Evolutionary conservation across 208 protist species (phyloP).

Genomic region (Angomonas ambiguus): DNA sequence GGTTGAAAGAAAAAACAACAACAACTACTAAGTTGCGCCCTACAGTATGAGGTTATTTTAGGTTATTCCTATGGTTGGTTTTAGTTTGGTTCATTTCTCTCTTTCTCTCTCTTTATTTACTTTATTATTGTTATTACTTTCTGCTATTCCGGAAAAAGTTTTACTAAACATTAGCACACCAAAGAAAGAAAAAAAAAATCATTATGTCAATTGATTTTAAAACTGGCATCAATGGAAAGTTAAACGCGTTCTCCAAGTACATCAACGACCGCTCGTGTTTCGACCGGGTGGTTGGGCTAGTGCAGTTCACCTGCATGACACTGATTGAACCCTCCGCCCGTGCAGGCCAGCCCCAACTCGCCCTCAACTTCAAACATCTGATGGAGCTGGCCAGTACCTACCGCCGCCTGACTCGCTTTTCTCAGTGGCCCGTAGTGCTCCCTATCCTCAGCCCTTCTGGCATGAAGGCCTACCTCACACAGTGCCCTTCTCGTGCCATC

Average conservation of each 20-base stretch:
- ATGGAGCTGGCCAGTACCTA: conserved; percentile 61
- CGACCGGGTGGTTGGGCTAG: conserved; percentile 65
- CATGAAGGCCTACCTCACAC: conserved; percentile 31
- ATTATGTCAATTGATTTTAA: conserved; percentile 1
- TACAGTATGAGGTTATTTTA: neutral
- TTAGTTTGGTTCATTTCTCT: conserved; percentile 5
- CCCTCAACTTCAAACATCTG: conserved; percentile 41
- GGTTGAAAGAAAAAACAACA: too few relatives aligned
- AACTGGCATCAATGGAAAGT: conserved; percentile 11
- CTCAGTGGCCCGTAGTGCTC: conserved; percentile 59
- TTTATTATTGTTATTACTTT: conserved; percentile 3
- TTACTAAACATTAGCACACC: neutral
- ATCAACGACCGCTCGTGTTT: conserved; percentile 40
- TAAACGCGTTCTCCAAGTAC: conserved; percentile 51
- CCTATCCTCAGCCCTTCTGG: conserved; percentile 48
- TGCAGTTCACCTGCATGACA: conserved; percentile 60
- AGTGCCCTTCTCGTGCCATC: conserved; percentile 30
- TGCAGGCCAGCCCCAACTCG: conserved; percentile 33
- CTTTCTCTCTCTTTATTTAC: neutral
- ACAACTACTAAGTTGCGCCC: neutral
- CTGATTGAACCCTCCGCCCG: conserved; percentile 32
- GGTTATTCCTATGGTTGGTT: neutral
- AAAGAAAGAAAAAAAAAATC: neutral
- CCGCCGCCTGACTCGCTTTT: conserved; percentile 64
- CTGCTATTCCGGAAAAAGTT: neutral